Conservation (phyloP, 495 filamentous ascomycete species). For the Penicillium verhagenii region DNA sequence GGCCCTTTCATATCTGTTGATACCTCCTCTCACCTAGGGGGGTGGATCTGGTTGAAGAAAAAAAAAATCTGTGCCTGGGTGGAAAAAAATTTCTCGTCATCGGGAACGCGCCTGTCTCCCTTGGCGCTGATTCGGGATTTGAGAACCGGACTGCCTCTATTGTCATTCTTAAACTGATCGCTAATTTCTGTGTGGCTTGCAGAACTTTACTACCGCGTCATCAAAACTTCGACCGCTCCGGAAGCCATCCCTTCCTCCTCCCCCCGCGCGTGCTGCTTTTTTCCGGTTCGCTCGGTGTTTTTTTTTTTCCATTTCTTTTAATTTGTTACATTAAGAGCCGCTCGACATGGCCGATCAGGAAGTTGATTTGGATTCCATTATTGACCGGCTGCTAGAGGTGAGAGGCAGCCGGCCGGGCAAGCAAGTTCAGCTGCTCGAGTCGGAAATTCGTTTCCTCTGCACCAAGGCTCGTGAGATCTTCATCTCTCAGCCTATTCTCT, state of each 20-base stretch:
- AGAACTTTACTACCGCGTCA: conserved; percentile 44
- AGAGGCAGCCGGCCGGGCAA: conserved; percentile 97
- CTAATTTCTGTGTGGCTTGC: conserved; percentile 18
- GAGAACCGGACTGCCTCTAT: conserved; percentile 13
- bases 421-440: conserved; percentile 94
- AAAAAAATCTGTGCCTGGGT: conserved; percentile 1
- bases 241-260: conserved; percentile 36
- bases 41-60: background rate
- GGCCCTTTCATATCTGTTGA: conserved; percentile 3
- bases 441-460: conserved; percentile 96
- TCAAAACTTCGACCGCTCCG: conserved; percentile 35
- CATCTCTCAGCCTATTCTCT: conserved; percentile 96
- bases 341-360: conserved; percentile 92
- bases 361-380: conserved; percentile 98
- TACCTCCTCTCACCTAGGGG: background rate
- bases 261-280: conserved; percentile 28
- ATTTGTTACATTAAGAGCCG: conserved; percentile 33
- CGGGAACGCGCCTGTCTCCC: conserved; percentile 30
- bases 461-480: conserved; percentile 99
- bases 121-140: conserved; percentile 4
- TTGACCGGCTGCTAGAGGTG: conserved; percentile 96
- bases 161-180: conserved; percentile 9
- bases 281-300: conserved; percentile 24
- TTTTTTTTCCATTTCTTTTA: conserved; percentile 26
- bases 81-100: conserved; percentile 19